Evolutionary conservation across 2,329 filamentous ascomycete genomes (phyloP), one percentile per base, ranked within the genome.

Genomic region (Ascochyta rabiei): DNA sequence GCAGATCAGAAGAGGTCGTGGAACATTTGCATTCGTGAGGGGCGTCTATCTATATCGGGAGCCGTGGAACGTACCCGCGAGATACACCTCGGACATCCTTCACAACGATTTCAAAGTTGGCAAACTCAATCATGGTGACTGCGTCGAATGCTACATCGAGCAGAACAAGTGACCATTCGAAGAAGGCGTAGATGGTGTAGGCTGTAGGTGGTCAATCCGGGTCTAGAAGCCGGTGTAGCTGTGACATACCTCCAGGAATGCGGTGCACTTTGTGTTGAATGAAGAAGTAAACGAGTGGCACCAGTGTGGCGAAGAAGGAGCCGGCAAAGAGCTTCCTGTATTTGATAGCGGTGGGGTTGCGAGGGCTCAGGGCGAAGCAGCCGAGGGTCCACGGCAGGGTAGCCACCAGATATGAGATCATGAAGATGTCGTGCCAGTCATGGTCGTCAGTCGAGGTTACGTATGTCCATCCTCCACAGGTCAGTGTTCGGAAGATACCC

Each of bases 221-320:
- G 9, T 21, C 6, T 15, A 15, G 23, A 9, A 41, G 18, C 3
- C 1, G 16, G 6, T 1, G 7, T 3, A 19, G 19, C 21, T 10
- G 5, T 8, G 43, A 67, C 87, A 76, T 81, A 98, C 93, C 95
- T 83, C 95, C 95, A 54, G 95, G 83, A 58, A 98, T 86, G 56
- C 88, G 91, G 75, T 99, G 92, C 47, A 99, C 90, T 77, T 99
- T 99, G 82, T 99, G 95, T 76, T 97, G 95, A 61, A 99, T 96
- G 74, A 97, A 99, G 75, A 92, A 99, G 80, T 97, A 98, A 18
- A 98, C 84, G 73, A 99, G 80, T 26, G 93, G 93, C 42, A 97
- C 83, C 26, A 99, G 82, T 4, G 92, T 96, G 47, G 89, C 91
- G 70, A 98, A 99, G 79, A 99, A 99, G 35, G 87, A 82, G 28